Evolutionary conservation across 352 stramenopile species (phyloP), one percentile per base, ranked within the genome.

Genomic region (Globisporangium acanthophoron): DNA sequence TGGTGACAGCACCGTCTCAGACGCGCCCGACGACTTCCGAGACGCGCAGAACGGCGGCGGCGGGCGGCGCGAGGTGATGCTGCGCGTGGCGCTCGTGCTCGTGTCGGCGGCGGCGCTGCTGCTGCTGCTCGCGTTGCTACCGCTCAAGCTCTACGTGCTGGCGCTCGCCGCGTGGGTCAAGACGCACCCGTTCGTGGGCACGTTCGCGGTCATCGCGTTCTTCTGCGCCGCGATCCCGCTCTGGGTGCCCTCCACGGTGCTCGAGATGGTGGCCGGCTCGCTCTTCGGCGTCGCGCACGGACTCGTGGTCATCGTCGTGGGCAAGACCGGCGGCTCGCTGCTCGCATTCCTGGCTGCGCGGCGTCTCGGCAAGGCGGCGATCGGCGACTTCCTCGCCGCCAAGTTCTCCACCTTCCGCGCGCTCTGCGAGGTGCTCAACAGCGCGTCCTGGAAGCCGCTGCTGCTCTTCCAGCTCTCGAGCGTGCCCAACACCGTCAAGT

Each of bases 401-500:
- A 78, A 75, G 31, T 92, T 87, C 57, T 75, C 82, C 24, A 78
- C 78, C 18, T 92, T 92, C 65, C 76, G 73, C 15, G 82, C 82
- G 27, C 72, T 92, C 54, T 78, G 78, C 1, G 66, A 78, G 12
- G 77, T 89, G 33, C 66, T 92, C 21, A 85, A 78, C 51, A 73
- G 75, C 45, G 58, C 62, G 16, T 88, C 73, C 47, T 92, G 80
- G 80, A 92, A 92, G 58, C 82, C 82, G 24, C 63, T 92, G 31
- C 47, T 92, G 59, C 67, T 92, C 15, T 89, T 86, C 56, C 82
- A 92, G 59, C 52, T 92, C 49, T 88, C 82, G 27, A 89, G 78
- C 51, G 76, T 92, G 47, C 82, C 82, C 9, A 92, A 92, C 55
- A 65, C 89, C n/a, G 69, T 87, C 57, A 89, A 90, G 54, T 85